Percentiles rank a stretch among this genome's conserved stretches.
Evolutionary conservation across 192 early-diverging fungal species (phyloP).

Genomic region (Haplosporangium gracile): DNA sequence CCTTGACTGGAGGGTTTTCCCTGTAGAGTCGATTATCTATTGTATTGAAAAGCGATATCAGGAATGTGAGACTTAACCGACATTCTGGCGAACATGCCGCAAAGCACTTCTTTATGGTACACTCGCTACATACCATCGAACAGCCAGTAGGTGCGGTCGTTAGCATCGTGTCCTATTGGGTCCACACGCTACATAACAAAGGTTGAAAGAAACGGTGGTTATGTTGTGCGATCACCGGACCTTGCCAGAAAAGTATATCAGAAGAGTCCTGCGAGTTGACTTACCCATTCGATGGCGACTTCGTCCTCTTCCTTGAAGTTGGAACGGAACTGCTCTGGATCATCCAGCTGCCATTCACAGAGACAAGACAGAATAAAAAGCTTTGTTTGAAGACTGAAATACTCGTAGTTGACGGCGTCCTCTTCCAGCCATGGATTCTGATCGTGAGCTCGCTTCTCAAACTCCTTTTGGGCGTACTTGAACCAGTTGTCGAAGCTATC

Average conservation of each 20-base stretch:
- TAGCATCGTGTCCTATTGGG: slow-evolving; percentile 77
- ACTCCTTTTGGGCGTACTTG: slow-evolving; percentile 57
- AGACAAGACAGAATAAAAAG: slow-evolving; percentile 38
- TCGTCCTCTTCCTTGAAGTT: slow-evolving; percentile 69
- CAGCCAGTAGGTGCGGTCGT: slow-evolving; percentile 80
- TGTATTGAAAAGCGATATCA: not conserved
- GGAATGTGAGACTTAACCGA: not conserved
- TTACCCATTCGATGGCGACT: slow-evolving; percentile 70
- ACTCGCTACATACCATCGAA: slow-evolving; percentile 74
- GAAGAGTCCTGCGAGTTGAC: not conserved
- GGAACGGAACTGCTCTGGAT: slow-evolving; percentile 72
- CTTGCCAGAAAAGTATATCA: not conserved
- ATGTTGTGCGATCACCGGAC: not conserved
- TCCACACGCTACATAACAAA: slow-evolving; percentile 70
- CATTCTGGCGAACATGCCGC: not conserved
- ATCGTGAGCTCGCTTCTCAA: slow-evolving; percentile 57
- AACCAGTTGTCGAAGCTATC: slow-evolving; percentile 49
- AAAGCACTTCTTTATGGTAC: not conserved
- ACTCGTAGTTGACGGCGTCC: slow-evolving; percentile 19
- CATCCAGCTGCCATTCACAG: slow-evolving; percentile 79
- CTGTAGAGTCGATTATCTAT: slow-evolving; percentile 80
- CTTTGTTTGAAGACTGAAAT: slow-evolving; percentile 24
- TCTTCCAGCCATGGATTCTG: slow-evolving; percentile 66
- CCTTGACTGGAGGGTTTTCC: slow-evolving; percentile 63
- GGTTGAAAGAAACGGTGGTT: not conserved